Percentiles rank a stretch among this genome's conserved stretches.
Evolutionary conservation across 805 yeast genomes (phyloP).

Genomic region (Lipomyces yamadae): DNA sequence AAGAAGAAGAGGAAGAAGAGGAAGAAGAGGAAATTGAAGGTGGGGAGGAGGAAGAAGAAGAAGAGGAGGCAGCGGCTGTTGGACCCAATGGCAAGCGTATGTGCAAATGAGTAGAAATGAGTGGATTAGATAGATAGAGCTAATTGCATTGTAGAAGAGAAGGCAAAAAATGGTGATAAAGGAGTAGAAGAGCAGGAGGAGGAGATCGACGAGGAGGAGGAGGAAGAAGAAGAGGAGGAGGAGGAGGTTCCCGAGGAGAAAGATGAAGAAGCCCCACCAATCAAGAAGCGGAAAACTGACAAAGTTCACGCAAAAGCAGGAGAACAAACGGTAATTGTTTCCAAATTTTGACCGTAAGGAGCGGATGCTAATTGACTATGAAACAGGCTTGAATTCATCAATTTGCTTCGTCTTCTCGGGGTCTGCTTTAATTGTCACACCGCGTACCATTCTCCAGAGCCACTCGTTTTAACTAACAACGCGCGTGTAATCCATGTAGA

Average conservation of each 20-base stretch:
- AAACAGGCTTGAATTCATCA: not conserved
- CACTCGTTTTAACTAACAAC: too few relatives aligned
- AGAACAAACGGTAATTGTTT: not conserved
- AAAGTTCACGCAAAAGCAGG: not conserved
- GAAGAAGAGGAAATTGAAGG: conserved; percentile 36
- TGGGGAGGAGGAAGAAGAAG: conserved; percentile 21
- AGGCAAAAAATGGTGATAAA: conserved; percentile 15
- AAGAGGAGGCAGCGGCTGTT: not conserved
- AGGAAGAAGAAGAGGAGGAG: conserved; percentile 9
- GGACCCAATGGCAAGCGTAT: conserved; percentile 5
- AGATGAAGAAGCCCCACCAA: conserved; percentile 29
- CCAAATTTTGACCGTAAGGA: not conserved
- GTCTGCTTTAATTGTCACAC: not conserved
- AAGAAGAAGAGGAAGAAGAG: conserved; percentile 24
- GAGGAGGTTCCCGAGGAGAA: conserved; percentile 19
- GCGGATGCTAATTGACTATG: not conserved
- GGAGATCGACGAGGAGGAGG: conserved; percentile 8
- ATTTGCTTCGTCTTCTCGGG: not conserved
- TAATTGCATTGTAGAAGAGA: conserved; percentile 10
- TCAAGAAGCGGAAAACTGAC: conserved; percentile 35
- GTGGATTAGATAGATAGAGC: not conserved
- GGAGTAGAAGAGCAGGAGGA: conserved; percentile 12
- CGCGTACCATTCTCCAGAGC: not conserved
- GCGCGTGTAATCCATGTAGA: not conserved
- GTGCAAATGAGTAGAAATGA: not conserved